Evolutionary conservation across 352 stramenopile species (phyloP).

Genomic region (Phytophthora uliginosa): DNA sequence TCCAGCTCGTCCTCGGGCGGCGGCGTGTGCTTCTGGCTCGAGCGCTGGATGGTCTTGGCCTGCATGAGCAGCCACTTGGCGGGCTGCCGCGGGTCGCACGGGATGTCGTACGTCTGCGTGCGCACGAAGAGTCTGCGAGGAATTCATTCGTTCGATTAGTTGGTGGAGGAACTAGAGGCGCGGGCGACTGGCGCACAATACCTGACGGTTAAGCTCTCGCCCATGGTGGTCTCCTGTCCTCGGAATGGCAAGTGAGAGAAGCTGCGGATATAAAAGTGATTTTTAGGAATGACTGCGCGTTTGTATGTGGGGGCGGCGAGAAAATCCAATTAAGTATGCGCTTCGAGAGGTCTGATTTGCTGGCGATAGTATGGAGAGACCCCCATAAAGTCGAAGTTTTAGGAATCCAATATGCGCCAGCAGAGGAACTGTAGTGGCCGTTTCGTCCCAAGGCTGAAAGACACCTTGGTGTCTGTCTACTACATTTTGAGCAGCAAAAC

Average conservation of each 20-base stretch:
- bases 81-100: constrained; percentile 76
- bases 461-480: neutral
- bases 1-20: constrained; percentile 68
- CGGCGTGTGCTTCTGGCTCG: constrained; percentile 50
- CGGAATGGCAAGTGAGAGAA: constrained; percentile 24
- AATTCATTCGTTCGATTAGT: neutral
- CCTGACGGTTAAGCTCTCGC: constrained; percentile 64
- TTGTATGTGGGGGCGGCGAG: constrained; percentile 17
- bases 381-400: neutral
- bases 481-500: constrained; percentile 4
- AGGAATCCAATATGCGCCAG: constrained; percentile 12
- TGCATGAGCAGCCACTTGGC: constrained; percentile 83
- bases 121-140: constrained; percentile 70
- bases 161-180: neutral
- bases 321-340: constrained; percentile 33
- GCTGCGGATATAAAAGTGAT: constrained; percentile 30
- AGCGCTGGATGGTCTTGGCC: constrained; percentile 81
- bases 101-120: constrained; percentile 88
- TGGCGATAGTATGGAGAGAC: neutral
- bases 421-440: neutral
- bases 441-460: neutral
- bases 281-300: constrained; percentile 25
- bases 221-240: constrained; percentile 28
- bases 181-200: constrained; percentile 28
- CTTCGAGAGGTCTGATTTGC: constrained; percentile 37